Conservation (phyloP, 2,329 filamentous ascomycete species). For the Pseudodiploospora longispora region DNA sequence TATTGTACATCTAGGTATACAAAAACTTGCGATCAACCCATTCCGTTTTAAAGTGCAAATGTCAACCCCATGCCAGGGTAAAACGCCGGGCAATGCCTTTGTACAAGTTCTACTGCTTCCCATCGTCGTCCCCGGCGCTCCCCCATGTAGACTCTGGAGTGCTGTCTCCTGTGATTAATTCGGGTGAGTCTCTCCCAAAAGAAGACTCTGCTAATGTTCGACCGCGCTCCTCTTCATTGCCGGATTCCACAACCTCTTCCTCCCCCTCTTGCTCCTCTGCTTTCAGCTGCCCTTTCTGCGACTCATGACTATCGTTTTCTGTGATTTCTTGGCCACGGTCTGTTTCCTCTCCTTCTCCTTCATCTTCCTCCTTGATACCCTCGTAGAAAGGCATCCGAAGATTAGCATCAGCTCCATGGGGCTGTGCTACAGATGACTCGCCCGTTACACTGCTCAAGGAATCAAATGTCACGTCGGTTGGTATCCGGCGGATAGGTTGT, state of each 20-base stretch:
- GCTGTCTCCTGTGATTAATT: neutral
- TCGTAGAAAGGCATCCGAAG: conserved; percentile 7
- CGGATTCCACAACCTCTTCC: conserved; percentile 5
- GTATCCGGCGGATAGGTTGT: conserved; percentile 37
- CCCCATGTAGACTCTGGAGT: conserved; percentile 4
- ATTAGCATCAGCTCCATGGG: conserved; percentile 10
- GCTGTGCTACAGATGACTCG: neutral
- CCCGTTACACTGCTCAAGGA: conserved; percentile 22
- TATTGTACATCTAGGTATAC: conserved; percentile 6
- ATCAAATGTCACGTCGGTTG: conserved; percentile 33
- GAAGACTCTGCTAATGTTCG: conserved; percentile 7
- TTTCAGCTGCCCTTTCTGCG: neutral
- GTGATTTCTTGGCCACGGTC: too few relatives aligned
- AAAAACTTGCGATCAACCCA: conserved; percentile 4
- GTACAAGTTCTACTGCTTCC: conserved; percentile 3
- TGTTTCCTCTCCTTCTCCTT: neutral
- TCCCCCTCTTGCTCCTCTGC: neutral
- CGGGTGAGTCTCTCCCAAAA: conserved; percentile 17
- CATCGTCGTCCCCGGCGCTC: neutral
- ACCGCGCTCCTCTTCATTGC: conserved; percentile 4
- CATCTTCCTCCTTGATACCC: conserved; percentile 7
- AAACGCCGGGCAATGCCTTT: conserved; percentile 3
- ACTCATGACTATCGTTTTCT: neutral
- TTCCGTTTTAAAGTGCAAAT: neutral
- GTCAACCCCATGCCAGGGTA: neutral